Base-by-base conservation (phyloP, 257 asterid species). In the Solanum stenotomum region DNA sequence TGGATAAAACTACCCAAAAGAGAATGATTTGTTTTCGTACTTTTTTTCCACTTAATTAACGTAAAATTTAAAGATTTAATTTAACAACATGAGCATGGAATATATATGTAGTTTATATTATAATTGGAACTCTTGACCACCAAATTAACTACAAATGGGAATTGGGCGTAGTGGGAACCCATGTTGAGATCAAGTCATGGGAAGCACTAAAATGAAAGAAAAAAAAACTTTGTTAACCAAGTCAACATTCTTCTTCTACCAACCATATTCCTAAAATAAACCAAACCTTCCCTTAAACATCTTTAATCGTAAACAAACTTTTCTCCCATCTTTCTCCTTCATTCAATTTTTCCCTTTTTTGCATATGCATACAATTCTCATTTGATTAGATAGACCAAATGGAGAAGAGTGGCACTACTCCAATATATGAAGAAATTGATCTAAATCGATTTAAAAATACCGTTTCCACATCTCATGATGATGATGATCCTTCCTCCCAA, bases 401-500 rank as follows among this genome's bases (percentile, higher is more conserved):
- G 85, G 85, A 81, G 20, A 81, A n/a, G 71, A 63, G 33, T 63
- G 71, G 71, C 33, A n/a, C 31, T 23, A 61, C 70, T 61, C 27
- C 70, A 61, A 8, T 94, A 27, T 75, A 90, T 0, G 86, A 89
- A 2, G 91, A 93, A 8, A 89, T 94, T 33, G 96, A 67, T 67
- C 34, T 25, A 5, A 67, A 94, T 84, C 85, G 74, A 67, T 92
- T 94, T 90, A 91, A 93, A 38, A 33, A 87, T 52, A 31, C 77
- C 13, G 87, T 92, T 9, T 68, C 91, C 2, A 89, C 91, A 29
- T 87, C 25, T 89, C 65, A 56, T 16, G 92, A 91, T 2, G 92
- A 89, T 2, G 96, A 91, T 67, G 94, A 91, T 84, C 84, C 82
- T 8, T 88, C 91, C 0, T 92, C 94, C 0, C 85, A 92, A 1